These are phyloP conservation scores for Sclerospora graminicola DNA, from an alignment of 352 stramenopile genomes.

Conservation along the genomic window DNA sequence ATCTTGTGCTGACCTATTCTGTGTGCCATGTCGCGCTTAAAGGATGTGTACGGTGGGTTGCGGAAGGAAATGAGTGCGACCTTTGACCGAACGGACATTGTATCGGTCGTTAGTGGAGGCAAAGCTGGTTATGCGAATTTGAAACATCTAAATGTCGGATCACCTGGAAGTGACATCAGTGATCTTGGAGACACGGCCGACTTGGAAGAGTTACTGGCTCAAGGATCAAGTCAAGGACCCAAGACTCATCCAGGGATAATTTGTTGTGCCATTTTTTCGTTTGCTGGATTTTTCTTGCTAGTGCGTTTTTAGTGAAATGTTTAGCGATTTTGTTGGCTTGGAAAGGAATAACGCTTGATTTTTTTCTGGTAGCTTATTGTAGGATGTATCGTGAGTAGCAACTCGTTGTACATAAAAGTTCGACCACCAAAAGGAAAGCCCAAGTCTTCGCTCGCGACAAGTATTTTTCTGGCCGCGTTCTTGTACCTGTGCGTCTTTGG, in stretches of 20 bases:
- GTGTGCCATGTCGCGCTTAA: constrained; percentile 44
- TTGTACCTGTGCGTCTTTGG: constrained; percentile 80
- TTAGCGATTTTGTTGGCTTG: too few relatives aligned
- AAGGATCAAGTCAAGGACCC: constrained; percentile 58
- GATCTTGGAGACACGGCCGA: constrained; percentile 72
- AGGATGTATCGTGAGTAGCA: constrained; percentile 76
- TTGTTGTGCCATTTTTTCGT: constrained; percentile 70
- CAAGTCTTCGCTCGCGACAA: constrained; percentile 75
- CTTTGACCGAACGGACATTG: constrained; percentile 56
- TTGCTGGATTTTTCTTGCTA: constrained; percentile 61
- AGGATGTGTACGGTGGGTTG: constrained; percentile 67
- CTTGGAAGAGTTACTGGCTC: constrained; percentile 66
- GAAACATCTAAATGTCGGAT: constrained; percentile 72
- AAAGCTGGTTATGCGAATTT: constrained; percentile 78
- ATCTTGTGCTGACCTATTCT: constrained; percentile 9
- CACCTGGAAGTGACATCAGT: constrained; percentile 63
- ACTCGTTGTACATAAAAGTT: constrained; percentile 84
- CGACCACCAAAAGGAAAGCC: constrained; percentile 65
- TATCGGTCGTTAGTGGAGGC: constrained; percentile 51
- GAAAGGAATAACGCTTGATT: too few relatives aligned
- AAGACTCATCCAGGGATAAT: constrained; percentile 68
- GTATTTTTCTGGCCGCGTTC: constrained; percentile 80
- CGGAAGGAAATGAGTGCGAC: constrained; percentile 75
- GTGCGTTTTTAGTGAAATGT: constrained; percentile 17
- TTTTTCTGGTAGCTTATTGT: constrained; percentile 51